phyloP scores from a whole-genome alignment of 345 rosid species.

The Melaleuca quinquenervia region DNA sequence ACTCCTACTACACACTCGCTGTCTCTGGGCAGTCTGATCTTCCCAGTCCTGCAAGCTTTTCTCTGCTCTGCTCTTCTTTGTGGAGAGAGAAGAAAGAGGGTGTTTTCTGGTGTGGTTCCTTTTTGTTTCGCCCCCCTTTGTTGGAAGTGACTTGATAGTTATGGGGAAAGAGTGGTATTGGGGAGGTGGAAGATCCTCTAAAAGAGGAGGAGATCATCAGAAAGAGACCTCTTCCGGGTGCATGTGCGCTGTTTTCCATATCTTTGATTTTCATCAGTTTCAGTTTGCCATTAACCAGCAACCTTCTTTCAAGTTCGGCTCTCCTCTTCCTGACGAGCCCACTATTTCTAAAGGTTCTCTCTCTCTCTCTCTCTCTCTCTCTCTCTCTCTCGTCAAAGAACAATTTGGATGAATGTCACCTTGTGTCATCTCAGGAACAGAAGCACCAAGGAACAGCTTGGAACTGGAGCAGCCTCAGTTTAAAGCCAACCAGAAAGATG shows the following conservation, averaged over 20 bases:
- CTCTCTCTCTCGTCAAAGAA: neutral
- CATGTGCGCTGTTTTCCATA: conserved; percentile 66
- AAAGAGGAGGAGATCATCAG: conserved; percentile 9
- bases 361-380: neutral
- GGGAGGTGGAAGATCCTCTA: conserved; percentile 25
- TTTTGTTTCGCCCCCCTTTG: neutral
- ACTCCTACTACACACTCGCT: neutral
- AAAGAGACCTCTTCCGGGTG: conserved; percentile 34
- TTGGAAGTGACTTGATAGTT: neutral
- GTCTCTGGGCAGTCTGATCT: neutral
- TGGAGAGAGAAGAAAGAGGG: neutral
- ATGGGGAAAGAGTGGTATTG: conserved; percentile 57
- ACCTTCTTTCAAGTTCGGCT: conserved; percentile 29
- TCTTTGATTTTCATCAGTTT: conserved; percentile 62
- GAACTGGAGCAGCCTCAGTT: conserved; percentile 45
- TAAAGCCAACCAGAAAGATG: conserved; percentile 3
- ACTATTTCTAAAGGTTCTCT: conserved; percentile 30
- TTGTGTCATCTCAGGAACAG: conserved; percentile 31
- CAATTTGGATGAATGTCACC: neutral
- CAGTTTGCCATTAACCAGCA: conserved; percentile 36
- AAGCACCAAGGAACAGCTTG: conserved; percentile 81
- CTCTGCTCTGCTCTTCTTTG: neutral
- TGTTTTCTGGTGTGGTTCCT: neutral
- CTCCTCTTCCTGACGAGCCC: conserved; percentile 7
- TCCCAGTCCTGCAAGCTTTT: neutral